Conservation (phyloP, 192 early-diverging fungal species). For the Diversispora epigaea region DNA sequence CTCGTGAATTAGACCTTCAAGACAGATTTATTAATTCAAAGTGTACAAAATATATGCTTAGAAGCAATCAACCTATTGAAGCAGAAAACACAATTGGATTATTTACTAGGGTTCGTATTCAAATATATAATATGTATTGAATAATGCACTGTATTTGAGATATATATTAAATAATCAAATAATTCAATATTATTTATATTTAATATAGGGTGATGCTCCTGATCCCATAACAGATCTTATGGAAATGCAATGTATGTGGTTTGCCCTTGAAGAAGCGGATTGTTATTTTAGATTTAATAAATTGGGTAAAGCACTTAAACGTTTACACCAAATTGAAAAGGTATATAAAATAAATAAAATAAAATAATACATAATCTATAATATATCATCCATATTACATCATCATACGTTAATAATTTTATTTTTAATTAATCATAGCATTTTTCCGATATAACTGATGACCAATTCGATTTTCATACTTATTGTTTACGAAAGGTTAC, state of each 20-base stretch:
- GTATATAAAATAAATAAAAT: conserved; percentile 34
- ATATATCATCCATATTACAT: not conserved
- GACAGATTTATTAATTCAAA: conserved; percentile 96
- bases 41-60: conserved; percentile 90
- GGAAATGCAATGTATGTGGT: conserved; percentile 95
- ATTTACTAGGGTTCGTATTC: conserved; percentile 71
- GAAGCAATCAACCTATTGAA: conserved; percentile 73
- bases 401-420: conserved; percentile 5
- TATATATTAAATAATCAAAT: no score
- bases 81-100: conserved; percentile 83
- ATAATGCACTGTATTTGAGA: no score
- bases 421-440: conserved; percentile 42
- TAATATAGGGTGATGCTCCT: conserved; percentile 48
- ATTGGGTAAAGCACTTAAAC: conserved; percentile 82
- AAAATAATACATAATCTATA: not conserved
- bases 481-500: conserved; percentile 91
- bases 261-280: conserved; percentile 74
- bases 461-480: conserved; percentile 95
- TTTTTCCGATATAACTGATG: conserved; percentile 83
- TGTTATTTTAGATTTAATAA: conserved; percentile 67
- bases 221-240: conserved; percentile 77
- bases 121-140: no score
- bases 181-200: no score
- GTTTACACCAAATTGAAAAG: conserved; percentile 79
- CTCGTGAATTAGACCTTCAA: conserved; percentile 84